Percentiles rank a stretch among this genome's conserved stretches.
phyloP scores from a whole-genome alignment of 1,139 yeast species.

The Pichia sp. region DNA sequence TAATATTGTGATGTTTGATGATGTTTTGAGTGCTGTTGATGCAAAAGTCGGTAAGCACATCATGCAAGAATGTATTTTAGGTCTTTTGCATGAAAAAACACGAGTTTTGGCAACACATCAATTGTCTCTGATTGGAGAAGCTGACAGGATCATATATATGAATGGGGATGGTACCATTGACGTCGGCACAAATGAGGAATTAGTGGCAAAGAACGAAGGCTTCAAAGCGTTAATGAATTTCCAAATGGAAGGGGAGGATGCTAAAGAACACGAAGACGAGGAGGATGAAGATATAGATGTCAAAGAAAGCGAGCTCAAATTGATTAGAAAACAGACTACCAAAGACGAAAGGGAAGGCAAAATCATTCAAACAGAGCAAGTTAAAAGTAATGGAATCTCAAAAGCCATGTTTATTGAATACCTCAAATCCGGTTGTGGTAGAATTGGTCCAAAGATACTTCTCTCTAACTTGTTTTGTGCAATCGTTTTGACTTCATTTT shows the following conservation, averaged over 20 bases:
- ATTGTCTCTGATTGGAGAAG: slow-evolving; percentile 60
- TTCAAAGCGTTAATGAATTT: slow-evolving; percentile 43
- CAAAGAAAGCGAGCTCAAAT: slow-evolving; percentile 24
- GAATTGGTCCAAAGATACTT: slow-evolving; percentile 42
- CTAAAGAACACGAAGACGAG: slow-evolving; percentile 16
- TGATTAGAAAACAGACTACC: slow-evolving; percentile 27
- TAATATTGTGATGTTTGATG: slow-evolving; percentile 71
- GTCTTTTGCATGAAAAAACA: slow-evolving; percentile 54
- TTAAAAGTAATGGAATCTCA: slow-evolving; percentile 42
- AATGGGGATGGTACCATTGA: slow-evolving; percentile 62
- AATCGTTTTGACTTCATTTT: slow-evolving; percentile 52
- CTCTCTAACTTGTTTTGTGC: slow-evolving; percentile 41
- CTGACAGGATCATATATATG: slow-evolving; percentile 63
- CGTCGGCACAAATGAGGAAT: slow-evolving; percentile 54
- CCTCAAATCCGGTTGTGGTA: slow-evolving; percentile 56
- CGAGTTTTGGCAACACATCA: slow-evolving; percentile 84
- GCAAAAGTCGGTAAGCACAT: slow-evolving; percentile 83
- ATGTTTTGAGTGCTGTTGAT: slow-evolving; percentile 88
- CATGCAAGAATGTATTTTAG: slow-evolving; percentile 62
- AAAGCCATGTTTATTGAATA: slow-evolving; percentile 39
- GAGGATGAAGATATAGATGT: slow-evolving; percentile 25
- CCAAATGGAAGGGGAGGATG: slow-evolving; percentile 35
- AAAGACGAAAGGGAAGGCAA: slow-evolving; percentile 22
- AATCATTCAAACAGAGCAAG: slow-evolving; percentile 34
- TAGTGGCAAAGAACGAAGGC: slow-evolving; percentile 31